Base-by-base conservation (phyloP, 2,329 filamentous ascomycete genomes). In the Phialophora verrucosa region DNA sequence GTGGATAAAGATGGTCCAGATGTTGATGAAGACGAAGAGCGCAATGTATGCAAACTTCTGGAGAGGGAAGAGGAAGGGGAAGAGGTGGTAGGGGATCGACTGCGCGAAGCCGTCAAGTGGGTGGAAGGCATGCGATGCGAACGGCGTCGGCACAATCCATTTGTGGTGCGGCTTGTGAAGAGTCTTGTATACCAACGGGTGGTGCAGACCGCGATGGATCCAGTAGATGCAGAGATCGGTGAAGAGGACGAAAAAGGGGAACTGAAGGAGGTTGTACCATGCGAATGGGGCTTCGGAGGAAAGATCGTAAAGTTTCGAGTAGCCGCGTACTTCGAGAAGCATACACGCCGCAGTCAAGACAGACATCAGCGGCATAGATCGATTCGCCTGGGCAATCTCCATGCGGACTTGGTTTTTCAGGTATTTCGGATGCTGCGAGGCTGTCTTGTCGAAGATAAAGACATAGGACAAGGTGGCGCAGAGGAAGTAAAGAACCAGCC, bases 91-190 rank as follows among this genome's bases (percentile, higher is more conserved):
- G 0, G 94, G 94, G 55, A 96, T 77, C 67, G 90, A 91, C 82
- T 98, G 94, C 11, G 88, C 85, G 80, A 90, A 97, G 75, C 94
- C 94, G 76, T 98, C 94, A 60, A 97, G 78, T 0, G 94, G 93
- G 82, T 98, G 93, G 86, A 98, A 98, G 65, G 94, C 94, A 76
- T 97, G 91, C 73, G 90, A 93, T 50, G 94, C 93, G 78, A 88
- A 97, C 0, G 94, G 94, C 2, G 92, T 96, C 2, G 94, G 94
- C 92, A 97, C 96, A 80, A 98, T 97, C 94, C 94, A 98, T 83
- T 97, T 97, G 88, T 98, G 94, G 81, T 98, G 94, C 71, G 93
- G 90, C 87, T 98, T 98, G 87, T 98, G 94, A 58, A 97, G 85
- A 72, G 84, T 83, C 83, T 93, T 96, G 87, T 98, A 98, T 73